phyloP scores from a whole-genome alignment of 177 flowering plant species.

The Vitis hybrid region DNA sequence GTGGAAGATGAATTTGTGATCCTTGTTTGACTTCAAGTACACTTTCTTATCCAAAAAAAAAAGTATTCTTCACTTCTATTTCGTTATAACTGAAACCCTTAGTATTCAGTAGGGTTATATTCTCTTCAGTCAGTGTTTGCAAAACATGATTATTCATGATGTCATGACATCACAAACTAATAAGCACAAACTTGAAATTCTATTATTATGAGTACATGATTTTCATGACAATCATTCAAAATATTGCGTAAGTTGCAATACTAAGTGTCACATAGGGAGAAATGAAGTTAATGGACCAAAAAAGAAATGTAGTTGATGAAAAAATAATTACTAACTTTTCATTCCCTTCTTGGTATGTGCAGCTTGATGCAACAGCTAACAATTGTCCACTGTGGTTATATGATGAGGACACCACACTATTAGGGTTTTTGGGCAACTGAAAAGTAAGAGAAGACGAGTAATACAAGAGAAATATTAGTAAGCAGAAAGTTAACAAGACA shows the following conservation, averaged over 20 bases:
- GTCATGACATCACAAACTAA: too few relatives aligned
- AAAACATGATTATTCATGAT: too few relatives aligned
- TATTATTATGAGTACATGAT: too few relatives aligned
- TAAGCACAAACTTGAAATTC: too few relatives aligned
- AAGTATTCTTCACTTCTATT: too few relatives aligned
- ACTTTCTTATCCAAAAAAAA: too few relatives aligned
- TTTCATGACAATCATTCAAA: not conserved
- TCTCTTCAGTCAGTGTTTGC: too few relatives aligned
- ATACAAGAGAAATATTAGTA: constrained; percentile 1
- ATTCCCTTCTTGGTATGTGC: constrained; percentile 68
- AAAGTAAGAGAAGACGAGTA: constrained; percentile 8
- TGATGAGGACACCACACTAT: constrained; percentile 70
- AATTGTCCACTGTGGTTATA: constrained; percentile 64
- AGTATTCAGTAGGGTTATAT: too few relatives aligned
- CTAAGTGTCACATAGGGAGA: not conserved
- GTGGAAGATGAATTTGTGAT: too few relatives aligned
- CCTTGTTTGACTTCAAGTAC: too few relatives aligned
- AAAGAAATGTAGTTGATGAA: not conserved
- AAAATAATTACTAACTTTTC: constrained; percentile 50
- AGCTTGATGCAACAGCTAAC: constrained; percentile 84
- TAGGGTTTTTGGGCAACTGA: constrained; percentile 66
- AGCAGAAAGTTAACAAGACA: not conserved
- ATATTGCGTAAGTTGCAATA: too few relatives aligned
- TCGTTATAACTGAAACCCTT: too few relatives aligned
- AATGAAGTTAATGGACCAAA: not conserved